A percentile compares a stretch with the other conserved stretches of the same genome.
Conservation (phyloP, 164 flowering plant species). For the Vitis riparia region DNA sequence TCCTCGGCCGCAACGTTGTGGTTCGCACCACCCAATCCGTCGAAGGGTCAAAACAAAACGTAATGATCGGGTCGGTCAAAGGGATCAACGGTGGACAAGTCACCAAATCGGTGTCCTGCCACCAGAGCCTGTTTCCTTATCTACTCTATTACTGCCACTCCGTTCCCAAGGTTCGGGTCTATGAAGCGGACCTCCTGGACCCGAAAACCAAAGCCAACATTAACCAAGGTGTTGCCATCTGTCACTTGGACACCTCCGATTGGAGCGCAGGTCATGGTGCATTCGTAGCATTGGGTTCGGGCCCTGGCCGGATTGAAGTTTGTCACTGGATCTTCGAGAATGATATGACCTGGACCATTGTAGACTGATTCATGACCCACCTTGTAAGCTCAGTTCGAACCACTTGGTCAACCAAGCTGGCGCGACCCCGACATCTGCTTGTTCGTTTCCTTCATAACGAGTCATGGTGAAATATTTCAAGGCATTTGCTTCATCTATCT, state of each 20-base stretch:
- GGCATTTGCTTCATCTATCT: no score
- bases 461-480: no score
- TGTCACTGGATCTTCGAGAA: constrained; percentile 85
- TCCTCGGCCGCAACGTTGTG: constrained; percentile 53
- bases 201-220: constrained; percentile 47
- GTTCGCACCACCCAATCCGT: constrained; percentile 50
- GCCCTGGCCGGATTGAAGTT: constrained; percentile 71
- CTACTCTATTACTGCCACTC: constrained; percentile 77
- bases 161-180: constrained; percentile 73
- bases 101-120: constrained; percentile 68
- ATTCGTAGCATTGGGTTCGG: constrained; percentile 58
- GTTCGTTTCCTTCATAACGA: no score
- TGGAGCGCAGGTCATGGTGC: constrained; percentile 75
- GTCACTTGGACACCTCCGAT: constrained; percentile 66
- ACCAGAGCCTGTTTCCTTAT: constrained; percentile 71
- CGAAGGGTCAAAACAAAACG: constrained; percentile 45
- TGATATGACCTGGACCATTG: constrained; percentile 64
- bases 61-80: constrained; percentile 52
- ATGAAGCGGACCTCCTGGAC: constrained; percentile 62
- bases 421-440: no score
- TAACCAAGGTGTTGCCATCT: constrained; percentile 72
- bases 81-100: constrained; percentile 67
- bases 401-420: no score
- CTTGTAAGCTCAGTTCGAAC: no score
- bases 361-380: constrained; percentile 31